These are phyloP conservation scores for Cinnamomum chago DNA, from an alignment of 164 flowering plant species.

Conservation along the genomic window DNA sequence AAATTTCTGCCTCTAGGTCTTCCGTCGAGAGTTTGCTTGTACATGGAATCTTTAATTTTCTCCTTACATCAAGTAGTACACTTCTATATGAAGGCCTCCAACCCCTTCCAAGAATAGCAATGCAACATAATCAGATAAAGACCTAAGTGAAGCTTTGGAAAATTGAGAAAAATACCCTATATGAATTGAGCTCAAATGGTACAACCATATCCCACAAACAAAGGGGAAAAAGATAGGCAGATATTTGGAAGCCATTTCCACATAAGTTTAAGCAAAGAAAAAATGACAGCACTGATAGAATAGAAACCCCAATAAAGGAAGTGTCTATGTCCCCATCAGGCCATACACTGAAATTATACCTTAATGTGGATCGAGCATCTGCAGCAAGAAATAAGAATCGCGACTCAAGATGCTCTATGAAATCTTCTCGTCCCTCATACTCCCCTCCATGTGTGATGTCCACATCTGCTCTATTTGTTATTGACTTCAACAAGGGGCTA, in stretches of 20 bases:
- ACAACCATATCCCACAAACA: not conserved
- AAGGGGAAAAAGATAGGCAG: too few species aligned
- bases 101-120: constrained; percentile 45
- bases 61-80: constrained; percentile 73
- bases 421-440: constrained; percentile 58
- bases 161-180: not conserved
- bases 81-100: constrained; percentile 91
- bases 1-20: constrained; percentile 86
- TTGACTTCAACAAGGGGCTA: constrained; percentile 82
- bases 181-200: not conserved
- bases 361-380: constrained; percentile 84
- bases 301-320: not conserved
- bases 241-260: not conserved
- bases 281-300: not conserved
- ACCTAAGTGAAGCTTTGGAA: not conserved
- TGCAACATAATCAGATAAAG: constrained; percentile 1
- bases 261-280: not conserved
- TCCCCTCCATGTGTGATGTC: constrained; percentile 61
- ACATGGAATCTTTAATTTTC: constrained; percentile 66
- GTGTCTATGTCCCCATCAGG: not conserved
- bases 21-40: constrained; percentile 70
- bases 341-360: constrained; percentile 26
- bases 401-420: constrained; percentile 60
- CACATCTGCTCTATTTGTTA: constrained; percentile 33
- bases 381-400: constrained; percentile 90